Conservation (phyloP, 192 early-diverging fungal species). For the Dissophora ornata region DNA sequence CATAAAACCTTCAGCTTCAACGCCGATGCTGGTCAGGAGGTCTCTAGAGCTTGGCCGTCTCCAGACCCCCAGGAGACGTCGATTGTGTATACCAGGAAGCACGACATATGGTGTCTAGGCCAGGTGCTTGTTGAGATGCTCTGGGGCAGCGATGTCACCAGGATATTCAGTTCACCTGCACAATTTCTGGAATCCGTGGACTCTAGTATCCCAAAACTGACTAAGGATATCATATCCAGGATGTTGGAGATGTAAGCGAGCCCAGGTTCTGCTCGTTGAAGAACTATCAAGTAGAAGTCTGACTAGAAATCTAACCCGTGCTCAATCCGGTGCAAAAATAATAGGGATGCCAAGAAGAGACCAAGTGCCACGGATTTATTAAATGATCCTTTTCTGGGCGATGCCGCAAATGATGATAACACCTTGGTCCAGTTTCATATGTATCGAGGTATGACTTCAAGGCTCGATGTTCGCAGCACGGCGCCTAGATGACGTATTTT, state of each 20-base stretch:
- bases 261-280: too few species aligned
- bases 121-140: constrained; percentile 77
- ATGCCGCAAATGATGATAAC: constrained; percentile 46
- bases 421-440: constrained; percentile 55
- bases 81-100: constrained; percentile 72
- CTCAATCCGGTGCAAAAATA: background rate
- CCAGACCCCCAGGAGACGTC: constrained; percentile 73
- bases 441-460: constrained; percentile 50
- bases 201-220: constrained; percentile 58
- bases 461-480: background rate
- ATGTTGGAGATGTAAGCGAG: constrained; percentile 67
- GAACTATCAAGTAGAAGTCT: too few species aligned
- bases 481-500: background rate
- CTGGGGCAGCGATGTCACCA: constrained; percentile 69
- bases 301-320: too few species aligned
- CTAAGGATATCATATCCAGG: constrained; percentile 61
- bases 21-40: constrained; percentile 23
- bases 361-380: constrained; percentile 81
- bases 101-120: constrained; percentile 81
- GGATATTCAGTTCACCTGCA: constrained; percentile 62
- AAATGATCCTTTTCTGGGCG: constrained; percentile 74
- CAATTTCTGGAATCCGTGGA: constrained; percentile 61
- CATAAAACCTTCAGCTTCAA: constrained; percentile 41
- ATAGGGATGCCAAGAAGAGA: constrained; percentile 73
- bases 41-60: constrained; percentile 53